A percentile compares a stretch with the other conserved stretches of the same genome.
These are phyloP conservation scores for Eucalyptus marginata DNA, from an alignment of 345 rosid species.

Conservation along the genomic window DNA sequence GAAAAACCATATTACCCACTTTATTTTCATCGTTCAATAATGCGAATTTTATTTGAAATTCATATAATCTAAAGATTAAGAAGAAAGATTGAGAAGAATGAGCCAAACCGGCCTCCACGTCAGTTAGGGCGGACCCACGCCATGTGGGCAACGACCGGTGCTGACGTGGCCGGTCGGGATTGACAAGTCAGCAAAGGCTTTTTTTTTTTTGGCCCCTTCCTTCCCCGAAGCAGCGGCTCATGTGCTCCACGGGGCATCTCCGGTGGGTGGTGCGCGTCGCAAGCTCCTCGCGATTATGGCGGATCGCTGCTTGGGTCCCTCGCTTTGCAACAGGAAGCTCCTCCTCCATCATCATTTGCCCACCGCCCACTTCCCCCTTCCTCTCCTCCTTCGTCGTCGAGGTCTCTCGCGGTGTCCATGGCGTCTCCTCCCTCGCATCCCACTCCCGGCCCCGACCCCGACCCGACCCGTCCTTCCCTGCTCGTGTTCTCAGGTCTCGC, in stretches of 20 bases:
- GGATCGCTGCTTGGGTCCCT: constrained; percentile 31
- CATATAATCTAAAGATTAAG: accelerated
- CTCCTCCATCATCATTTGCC: background rate
- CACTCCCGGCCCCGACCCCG: constrained; percentile 16
- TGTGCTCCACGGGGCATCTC: background rate
- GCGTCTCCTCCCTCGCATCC: background rate
- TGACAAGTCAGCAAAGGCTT: background rate
- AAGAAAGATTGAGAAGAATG: no score
- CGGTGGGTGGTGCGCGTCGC: background rate
- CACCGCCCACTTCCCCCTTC: background rate
- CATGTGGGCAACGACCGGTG: background rate
- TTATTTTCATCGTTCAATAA: background rate
- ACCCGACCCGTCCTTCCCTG: constrained; percentile 46
- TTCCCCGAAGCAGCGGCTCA: background rate
- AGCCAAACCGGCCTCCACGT: background rate
- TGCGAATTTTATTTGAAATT: accelerated
- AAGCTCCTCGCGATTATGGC: constrained; percentile 22
- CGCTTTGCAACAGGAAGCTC: background rate
- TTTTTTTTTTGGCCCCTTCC: background rate
- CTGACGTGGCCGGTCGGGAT: background rate
- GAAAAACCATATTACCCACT: accelerated
- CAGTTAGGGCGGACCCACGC: background rate
- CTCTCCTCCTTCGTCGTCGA: background rate
- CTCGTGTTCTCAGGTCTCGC: constrained; percentile 79
- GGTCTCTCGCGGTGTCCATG: background rate